Conservation (phyloP, 192 early-diverging fungal genomes). For the Lobosporangium transversale region DNA sequence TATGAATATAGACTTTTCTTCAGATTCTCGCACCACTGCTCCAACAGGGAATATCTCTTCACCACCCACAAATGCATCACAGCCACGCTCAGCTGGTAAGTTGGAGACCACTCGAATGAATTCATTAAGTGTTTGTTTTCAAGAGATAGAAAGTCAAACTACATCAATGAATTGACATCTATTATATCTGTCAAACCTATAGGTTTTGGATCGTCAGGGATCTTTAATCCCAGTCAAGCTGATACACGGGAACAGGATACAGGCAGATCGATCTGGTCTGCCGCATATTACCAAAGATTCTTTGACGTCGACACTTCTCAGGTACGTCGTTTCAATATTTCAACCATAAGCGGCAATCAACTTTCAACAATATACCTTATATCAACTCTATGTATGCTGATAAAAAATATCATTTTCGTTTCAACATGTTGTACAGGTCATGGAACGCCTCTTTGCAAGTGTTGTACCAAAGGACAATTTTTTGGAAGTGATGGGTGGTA, state of each 20-base stretch:
- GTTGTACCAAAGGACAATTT: conserved; percentile 83
- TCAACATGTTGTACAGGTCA: conserved; percentile 59
- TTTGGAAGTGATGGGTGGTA: conserved; percentile 77
- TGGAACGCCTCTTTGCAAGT: conserved; percentile 75
- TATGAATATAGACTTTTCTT: conserved; percentile 39
- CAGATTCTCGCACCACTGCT: conserved; percentile 14
- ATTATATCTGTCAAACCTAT: background rate
- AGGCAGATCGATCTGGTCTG: conserved; percentile 79
- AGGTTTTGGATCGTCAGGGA: conserved; percentile 29
- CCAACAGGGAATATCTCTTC: conserved; percentile 37
- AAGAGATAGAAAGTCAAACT: too few relatives aligned
- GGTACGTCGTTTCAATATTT: too few relatives aligned
- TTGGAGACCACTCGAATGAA: too few relatives aligned
- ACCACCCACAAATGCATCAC: conserved; percentile 24
- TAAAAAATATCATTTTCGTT: background rate
- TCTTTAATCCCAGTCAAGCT: conserved; percentile 17
- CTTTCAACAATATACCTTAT: background rate
- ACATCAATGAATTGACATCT: too few relatives aligned
- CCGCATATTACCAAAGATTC: conserved; percentile 90
- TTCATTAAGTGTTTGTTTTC: too few relatives aligned
- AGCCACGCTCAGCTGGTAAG: conserved; percentile 34
- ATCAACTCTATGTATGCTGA: background rate
- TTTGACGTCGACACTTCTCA: conserved; percentile 95
- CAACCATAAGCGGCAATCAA: background rate
- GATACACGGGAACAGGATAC: conserved; percentile 22